Evolutionary conservation across 192 early-diverging fungal genomes (phyloP), one percentile per base, ranked within the genome.

Genomic region (Backusella morwellensis): DNA sequence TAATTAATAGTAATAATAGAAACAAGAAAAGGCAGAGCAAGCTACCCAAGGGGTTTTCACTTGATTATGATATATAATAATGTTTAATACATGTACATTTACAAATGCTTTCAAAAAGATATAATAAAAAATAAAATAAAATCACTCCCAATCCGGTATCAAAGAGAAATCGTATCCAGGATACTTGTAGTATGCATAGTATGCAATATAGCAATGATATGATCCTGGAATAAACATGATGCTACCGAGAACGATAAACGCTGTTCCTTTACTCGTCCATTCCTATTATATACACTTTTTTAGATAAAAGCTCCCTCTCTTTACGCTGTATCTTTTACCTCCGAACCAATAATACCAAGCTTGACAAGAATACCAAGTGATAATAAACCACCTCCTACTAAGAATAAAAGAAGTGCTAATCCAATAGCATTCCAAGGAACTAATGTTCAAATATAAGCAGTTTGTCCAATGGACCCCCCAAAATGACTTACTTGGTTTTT

Each of bases 221-320:
- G 83, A 47, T 35, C 88, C 88, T 66, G 88, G 88, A 50, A 90
- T 88, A 74, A 90, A 90, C 85, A 88, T 86, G 35, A 90, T 78
- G 42, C 80, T 73, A n/a, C 86, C 88, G 41, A 90, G 78, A 6
- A 90, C 82, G 34, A 88, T 63, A n/a, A 90, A 82, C 34, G 86
- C 83, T 35, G 83, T 87, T 42, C 87, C 88, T 80, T 83, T 83
- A 72, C 85, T 84, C 2, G 87, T 66, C 87, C 87, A 90, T 15
- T 79, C 79, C 86, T 89, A 68, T 11, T 32, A 17, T 8, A 29
- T 29, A 29, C 29, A 29, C 29, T 29, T 29, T 29, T 29, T 29
- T 29, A 29, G 29, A 29, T 29, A 29, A 26, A 68, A 1, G 15
- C 32, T 4, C 35, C n/a, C 15, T 32, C 32, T 32, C 32, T 32